Evolutionary conservation across 2,329 filamentous ascomycete genomes (phyloP).

Genomic region (Stachybotrys chartarum): DNA sequence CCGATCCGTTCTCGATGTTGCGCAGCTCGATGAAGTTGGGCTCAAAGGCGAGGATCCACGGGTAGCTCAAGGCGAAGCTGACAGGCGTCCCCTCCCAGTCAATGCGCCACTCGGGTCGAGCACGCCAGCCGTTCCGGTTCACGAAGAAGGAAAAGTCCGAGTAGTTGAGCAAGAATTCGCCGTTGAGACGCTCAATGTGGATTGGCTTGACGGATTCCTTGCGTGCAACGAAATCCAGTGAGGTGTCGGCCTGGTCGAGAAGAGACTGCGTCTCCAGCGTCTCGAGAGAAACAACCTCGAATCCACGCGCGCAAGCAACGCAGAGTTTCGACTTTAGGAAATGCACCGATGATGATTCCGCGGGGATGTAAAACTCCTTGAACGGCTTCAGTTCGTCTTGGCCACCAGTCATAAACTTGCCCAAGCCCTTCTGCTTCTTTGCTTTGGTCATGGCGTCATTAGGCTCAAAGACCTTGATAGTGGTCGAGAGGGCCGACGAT

Average conservation of each 20-base stretch:
- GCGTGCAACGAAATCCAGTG: slow-evolving; percentile 89
- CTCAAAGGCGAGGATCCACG: slow-evolving; percentile 96
- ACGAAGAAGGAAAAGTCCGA: slow-evolving; percentile 99
- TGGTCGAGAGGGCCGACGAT: slow-evolving; percentile 85
- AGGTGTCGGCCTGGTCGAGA: slow-evolving; percentile 95
- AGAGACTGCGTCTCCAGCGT: slow-evolving; percentile 97
- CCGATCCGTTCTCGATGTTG: slow-evolving; percentile 88
- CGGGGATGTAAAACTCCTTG: slow-evolving; percentile 98
- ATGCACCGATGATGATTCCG: slow-evolving; percentile 96
- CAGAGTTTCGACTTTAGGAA: slow-evolving; percentile 96
- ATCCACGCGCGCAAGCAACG: slow-evolving; percentile 89
- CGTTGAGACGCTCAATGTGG: slow-evolving; percentile 93
- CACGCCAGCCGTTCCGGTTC: slow-evolving; percentile 96
- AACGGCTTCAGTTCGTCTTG: slow-evolving; percentile 95
- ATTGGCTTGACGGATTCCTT: slow-evolving; percentile 93
- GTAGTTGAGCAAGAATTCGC: slow-evolving; percentile 96
- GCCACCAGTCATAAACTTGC: slow-evolving; percentile 88
- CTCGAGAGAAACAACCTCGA: slow-evolving; percentile 93
- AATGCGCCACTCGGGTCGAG: slow-evolving; percentile 92
- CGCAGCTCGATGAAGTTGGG: slow-evolving; percentile 95
- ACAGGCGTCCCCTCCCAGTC: slow-evolving; percentile 94
- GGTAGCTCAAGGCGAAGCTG: slow-evolving; percentile 89
- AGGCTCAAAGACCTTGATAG: slow-evolving; percentile 98
- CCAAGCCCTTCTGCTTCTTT: slow-evolving; percentile 91
- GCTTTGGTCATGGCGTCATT: slow-evolving; percentile 91